Evolutionary conservation across 164 flowering plant species (phyloP), one percentile per base, ranked within the genome.

Genomic region (Santalum album): DNA sequence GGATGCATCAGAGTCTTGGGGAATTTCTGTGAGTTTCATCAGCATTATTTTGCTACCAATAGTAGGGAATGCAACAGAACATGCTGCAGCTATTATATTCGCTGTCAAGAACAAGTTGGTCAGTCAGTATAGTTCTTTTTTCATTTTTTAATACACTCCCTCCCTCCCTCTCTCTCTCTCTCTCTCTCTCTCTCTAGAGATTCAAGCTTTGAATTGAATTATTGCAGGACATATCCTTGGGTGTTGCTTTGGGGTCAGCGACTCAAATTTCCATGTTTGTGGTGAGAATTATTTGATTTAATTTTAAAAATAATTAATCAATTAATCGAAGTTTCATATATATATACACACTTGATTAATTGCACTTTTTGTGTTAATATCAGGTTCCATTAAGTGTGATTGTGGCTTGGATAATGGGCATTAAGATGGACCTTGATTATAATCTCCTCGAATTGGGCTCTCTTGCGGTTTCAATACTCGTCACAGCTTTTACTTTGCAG

Each of bases 1-100:
- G 99, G 81, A 51, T 50, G 90, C 96, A 49, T 84, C 98, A 1
- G 69, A 72, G 10, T 69, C 94, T 6, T 91, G 95, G 98, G 90
- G 96, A 0, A 49, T 94, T 19, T 87, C 97, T 0, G 81, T 90
- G 1, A 77, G 84, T 70, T 94, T 94, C 76, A 73, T 90, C 43
- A 87, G 96, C 73, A 74, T 94, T 21, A 85, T 94, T 53, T 58
- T 94, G 72, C 74, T 94, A 21, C 95, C 99, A 22, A 85, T 94
- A 12, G 96, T 87, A 43, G 97, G 99, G 57, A 94, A 94, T 65
- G 99, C 96, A 2, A 92, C 97, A 2, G 99, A 94, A 61, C 97
- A 90, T 56, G 92, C 99, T 3, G 91, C 90, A 26, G 86, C 99
- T 0, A 54, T 90, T 61, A 87, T 94, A 7, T 94, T 94, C 50